These are phyloP conservation scores for Saccharomycopsis oosterbeekiorum DNA, from an alignment of 805 yeast species.

Conservation along the genomic window DNA sequence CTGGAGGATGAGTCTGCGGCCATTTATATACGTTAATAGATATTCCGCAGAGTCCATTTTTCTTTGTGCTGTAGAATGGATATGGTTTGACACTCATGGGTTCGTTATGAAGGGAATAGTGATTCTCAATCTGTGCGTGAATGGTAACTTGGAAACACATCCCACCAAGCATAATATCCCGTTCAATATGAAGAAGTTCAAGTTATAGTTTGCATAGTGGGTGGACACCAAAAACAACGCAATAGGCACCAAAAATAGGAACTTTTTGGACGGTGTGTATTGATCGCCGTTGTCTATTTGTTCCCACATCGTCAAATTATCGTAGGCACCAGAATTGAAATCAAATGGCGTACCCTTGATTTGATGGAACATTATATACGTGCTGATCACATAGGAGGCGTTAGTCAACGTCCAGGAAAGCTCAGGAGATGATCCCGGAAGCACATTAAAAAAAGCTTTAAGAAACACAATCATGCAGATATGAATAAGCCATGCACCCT, in stretches of 20 bases:
- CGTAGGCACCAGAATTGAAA: slow-evolving; percentile 93
- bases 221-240: slow-evolving; percentile 76
- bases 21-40: too few relatives aligned
- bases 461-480: slow-evolving; percentile 68
- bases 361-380: slow-evolving; percentile 92
- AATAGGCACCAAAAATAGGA: slow-evolving; percentile 87
- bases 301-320: slow-evolving; percentile 97
- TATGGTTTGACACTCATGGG: neutral
- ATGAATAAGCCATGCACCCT: slow-evolving; percentile 95
- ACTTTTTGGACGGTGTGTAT: slow-evolving; percentile 93
- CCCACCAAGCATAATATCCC: slow-evolving; percentile 75
- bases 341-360: slow-evolving; percentile 97
- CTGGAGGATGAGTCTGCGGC: too few relatives aligned
- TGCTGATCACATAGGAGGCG: slow-evolving; percentile 79
- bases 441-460: slow-evolving; percentile 65
- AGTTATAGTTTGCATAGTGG: slow-evolving; percentile 80
- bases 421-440: slow-evolving; percentile 74
- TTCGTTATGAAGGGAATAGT: slow-evolving; percentile 38
- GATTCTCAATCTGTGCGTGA: slow-evolving; percentile 69
- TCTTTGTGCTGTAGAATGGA: too few relatives aligned
- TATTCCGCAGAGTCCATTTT: too few relatives aligned
- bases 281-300: slow-evolving; percentile 90
- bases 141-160: slow-evolving; percentile 85
- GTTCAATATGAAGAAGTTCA: slow-evolving; percentile 69
- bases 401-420: slow-evolving; percentile 93